Percentiles rank a stretch among this genome's conserved stretches.
Evolutionary conservation across 202 grass and related monocot species (phyloP).

Genomic region (Cymbopogon flexuosus): DNA sequence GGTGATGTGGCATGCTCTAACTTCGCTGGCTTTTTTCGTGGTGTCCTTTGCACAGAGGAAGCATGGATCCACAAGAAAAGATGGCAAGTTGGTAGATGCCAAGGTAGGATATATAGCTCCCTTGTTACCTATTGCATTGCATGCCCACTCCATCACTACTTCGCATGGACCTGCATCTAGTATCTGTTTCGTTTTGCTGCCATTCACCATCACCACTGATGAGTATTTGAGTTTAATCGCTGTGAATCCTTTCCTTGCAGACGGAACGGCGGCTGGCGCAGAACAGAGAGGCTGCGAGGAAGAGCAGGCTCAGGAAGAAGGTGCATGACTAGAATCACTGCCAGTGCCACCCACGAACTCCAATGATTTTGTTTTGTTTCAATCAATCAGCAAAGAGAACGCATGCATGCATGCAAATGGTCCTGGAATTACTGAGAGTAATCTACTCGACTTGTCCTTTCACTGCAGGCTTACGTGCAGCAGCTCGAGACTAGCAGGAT

Average conservation of each 20-base stretch:
- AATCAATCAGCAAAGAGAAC: background rate
- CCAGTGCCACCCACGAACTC: background rate
- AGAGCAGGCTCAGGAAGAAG: slow-evolving; percentile 94
- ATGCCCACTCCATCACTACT: background rate
- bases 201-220: background rate
- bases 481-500: slow-evolving; percentile 88
- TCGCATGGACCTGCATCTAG: background rate
- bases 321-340: background rate
- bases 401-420: background rate
- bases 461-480: slow-evolving; percentile 78
- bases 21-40: background rate
- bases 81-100: slow-evolving; percentile 68
- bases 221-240: too few relatives aligned
- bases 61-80: slow-evolving; percentile 69
- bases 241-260: slow-evolving; percentile 30
- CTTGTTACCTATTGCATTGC: background rate
- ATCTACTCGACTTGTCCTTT: slow-evolving; percentile 19
- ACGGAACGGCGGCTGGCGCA: slow-evolving; percentile 81
- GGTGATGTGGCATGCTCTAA: background rate
- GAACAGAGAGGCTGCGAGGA: slow-evolving; percentile 90
- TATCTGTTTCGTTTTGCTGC: background rate
- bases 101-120: slow-evolving; percentile 50
- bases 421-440: background rate
- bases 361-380: background rate
- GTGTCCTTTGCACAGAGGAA: slow-evolving; percentile 34